Evolutionary conservation across 1,139 yeast species (phyloP).

Genomic region (Geotrichum citri-aurantii): DNA sequence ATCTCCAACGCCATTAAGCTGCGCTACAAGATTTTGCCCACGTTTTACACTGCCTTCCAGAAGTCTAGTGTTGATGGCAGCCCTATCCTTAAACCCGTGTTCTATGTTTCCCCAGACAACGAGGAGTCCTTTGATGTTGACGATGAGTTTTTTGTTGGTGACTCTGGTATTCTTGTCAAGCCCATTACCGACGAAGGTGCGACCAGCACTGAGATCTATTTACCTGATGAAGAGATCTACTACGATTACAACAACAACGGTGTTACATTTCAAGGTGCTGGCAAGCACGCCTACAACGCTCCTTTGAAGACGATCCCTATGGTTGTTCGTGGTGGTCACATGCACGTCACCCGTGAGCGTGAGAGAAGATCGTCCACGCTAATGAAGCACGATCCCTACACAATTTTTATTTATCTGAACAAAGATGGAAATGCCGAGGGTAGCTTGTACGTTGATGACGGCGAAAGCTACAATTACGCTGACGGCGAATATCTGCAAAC

Average conservation of each 20-base stretch:
- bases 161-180: slow-evolving; percentile 66
- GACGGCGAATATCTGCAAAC: slow-evolving; percentile 45
- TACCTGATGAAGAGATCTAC: slow-evolving; percentile 58
- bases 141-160: slow-evolving; percentile 77
- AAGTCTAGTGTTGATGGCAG: slow-evolving; percentile 54
- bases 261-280: slow-evolving; percentile 36
- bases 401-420: slow-evolving; percentile 60
- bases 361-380: slow-evolving; percentile 73
- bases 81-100: slow-evolving; percentile 73
- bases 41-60: slow-evolving; percentile 75
- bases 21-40: slow-evolving; percentile 72
- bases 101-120: slow-evolving; percentile 56
- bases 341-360: slow-evolving; percentile 62
- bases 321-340: slow-evolving; percentile 69
- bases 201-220: slow-evolving; percentile 41
- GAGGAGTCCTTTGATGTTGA: slow-evolving; percentile 54
- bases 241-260: slow-evolving; percentile 51
- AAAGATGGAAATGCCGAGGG: slow-evolving; percentile 49
- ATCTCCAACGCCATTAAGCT: slow-evolving; percentile 66
- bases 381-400: slow-evolving; percentile 80
- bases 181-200: slow-evolving; percentile 68
- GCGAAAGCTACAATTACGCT: slow-evolving; percentile 60
- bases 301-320: slow-evolving; percentile 65
- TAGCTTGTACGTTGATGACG: slow-evolving; percentile 71
- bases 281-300: slow-evolving; percentile 42